Base-by-base conservation (phyloP, 345 rosid genomes). In the Viola odorata region DNA sequence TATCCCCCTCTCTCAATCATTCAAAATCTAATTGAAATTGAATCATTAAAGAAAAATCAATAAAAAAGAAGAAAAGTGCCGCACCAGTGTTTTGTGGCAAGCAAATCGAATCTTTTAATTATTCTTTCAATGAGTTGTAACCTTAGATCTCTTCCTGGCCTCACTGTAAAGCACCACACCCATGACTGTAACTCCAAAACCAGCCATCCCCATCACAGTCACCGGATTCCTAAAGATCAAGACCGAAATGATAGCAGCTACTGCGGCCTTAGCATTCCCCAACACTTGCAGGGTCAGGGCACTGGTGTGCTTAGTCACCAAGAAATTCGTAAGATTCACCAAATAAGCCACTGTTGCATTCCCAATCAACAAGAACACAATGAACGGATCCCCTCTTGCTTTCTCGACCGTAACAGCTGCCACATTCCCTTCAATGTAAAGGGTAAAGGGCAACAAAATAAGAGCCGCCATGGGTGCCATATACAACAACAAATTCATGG, bases 91-190 rank as follows among this genome's bases (percentile, higher is more conserved):
- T 61, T 75, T 57, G 54, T 60, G 69, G 71, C 78, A 66, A 69
- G 48, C 67, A 79, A 75, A 75, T 61, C 66, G 80, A 75, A 75
- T 67, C 40, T 51, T 57, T 7, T 14, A 12, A 44, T 13, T 8
- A 16, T 32, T 60, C 41, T 50, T 51, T 82, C 80, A 79, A 48
- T 81, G 81, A 32, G 78, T 63, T 59, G 82, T 78, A 17, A 75
- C 82, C 78, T 90, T 94, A n/a, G 96, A 94, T 77, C 99, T 84
- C 92, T 94, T 94, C 91, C 76, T 94, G n/a, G 99, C 99, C 80
- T 94, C 99, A 63, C 97, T 82, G 78, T 94, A 94, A 62, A 90
- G 89, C 80, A 86, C 92, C 65, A 94, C 99, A 1, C 99, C 99
- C 97, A 90, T 90, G 59, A 94, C 65, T 0, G 99, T 94, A 11